Base-by-base conservation (phyloP, 2,329 filamentous ascomycete species). In the Tolypocladium ovalisporum region DNA sequence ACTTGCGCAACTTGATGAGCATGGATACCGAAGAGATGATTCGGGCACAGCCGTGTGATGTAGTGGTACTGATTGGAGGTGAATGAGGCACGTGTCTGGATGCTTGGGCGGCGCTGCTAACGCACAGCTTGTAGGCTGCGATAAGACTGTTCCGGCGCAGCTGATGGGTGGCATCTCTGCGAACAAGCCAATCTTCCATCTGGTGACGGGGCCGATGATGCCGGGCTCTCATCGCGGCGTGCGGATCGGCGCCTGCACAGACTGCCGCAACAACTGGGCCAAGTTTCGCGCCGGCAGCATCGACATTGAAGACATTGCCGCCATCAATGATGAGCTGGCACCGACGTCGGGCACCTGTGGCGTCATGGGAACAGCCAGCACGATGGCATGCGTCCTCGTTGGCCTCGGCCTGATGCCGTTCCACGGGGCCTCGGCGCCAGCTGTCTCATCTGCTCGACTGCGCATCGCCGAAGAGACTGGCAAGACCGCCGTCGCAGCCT, bases 291-390 rank as follows among this genome's bases (percentile, higher is more conserved):
- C 84, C 0, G 84, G 84, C 0, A 74, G 77, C 7, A 79, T 89
- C 9, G 86, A 89, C 60, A 81, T 90, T 2, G 87, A 90, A 66
- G 87, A 89, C 58, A 89, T 90, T 29, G 76, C 80, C 1, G 81
- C 76, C 2, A 78, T 90, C 34, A 90, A 89, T 60, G 85, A 89
- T 52, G 87, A 90, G 63, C 74, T 90, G 9, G 86, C 86, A 0
- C 87, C 87, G 0, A 89, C 86, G 76, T 83, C 84, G 1, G 90
- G 90, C 35, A 91, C 89, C 1, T 96, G 90, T 62, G 90, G 90
- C 52, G 90, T 92, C 22, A 96, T 96, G 90, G 94, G 90, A 62
- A 96, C 90, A 0, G 90, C 90, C 8, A 93, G 90, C 66, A 95
- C 90, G 2, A 93, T 96, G 89, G 88, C 89, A 1, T 92, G 88